Conservation (phyloP, 768 basidiomycete species). For the Lactarius indigo region DNA sequence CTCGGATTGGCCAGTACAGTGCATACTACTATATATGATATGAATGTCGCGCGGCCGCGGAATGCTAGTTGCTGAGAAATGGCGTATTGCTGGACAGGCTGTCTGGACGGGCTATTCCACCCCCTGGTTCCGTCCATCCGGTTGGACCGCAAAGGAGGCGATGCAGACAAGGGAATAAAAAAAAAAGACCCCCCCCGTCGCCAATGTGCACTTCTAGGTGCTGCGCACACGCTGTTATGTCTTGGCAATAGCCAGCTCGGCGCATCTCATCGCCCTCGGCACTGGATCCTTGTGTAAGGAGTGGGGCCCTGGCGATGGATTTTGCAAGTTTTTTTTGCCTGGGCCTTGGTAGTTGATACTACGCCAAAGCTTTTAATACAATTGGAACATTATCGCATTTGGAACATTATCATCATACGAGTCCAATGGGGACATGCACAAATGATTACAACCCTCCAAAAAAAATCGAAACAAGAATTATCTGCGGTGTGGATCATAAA, state of each 20-base stretch:
- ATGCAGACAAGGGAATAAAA: neutral
- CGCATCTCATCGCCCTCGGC: neutral
- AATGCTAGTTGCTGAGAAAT: neutral
- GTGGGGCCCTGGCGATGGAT: neutral
- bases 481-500: neutral
- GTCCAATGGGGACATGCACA: neutral
- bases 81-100: neutral
- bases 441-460: neutral
- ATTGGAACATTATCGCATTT: neutral
- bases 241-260: neutral
- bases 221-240: neutral
- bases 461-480: neutral
- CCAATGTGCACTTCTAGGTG: neutral
- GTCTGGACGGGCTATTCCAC: neutral
- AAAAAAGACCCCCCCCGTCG: neutral
- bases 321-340: neutral
- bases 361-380: neutral
- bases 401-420: neutral
- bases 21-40: neutral
- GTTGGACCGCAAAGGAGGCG: neutral
- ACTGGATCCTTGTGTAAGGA: neutral
- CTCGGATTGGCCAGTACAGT: neutral
- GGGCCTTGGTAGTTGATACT: neutral
- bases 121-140: neutral
- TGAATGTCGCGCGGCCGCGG: slow-evolving; percentile 10